Percentiles rank a stretch among this genome's conserved stretches.
phyloP scores from a whole-genome alignment of 179 eudicot genomes.

The Vitellaria paradoxa region DNA sequence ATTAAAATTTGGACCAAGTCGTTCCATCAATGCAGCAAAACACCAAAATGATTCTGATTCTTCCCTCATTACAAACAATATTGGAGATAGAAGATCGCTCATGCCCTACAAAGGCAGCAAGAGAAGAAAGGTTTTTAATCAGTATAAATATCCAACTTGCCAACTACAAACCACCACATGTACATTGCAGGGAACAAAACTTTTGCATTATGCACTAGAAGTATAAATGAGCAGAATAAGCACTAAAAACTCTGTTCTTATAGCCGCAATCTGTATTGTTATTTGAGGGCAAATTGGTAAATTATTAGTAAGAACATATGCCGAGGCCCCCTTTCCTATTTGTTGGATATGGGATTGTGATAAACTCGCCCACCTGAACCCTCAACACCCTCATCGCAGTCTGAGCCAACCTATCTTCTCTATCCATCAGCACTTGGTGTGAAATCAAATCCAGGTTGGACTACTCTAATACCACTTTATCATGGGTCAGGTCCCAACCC shows the following conservation, averaged over 20 bases:
- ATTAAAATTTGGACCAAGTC: slow-evolving; percentile 96
- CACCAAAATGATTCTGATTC: slow-evolving; percentile 98
- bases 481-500: too few species aligned
- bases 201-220: background rate
- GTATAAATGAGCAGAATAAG: background rate
- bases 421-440: too few species aligned
- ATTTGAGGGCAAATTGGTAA: slow-evolving; percentile 6
- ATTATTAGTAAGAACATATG: background rate
- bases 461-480: too few species aligned
- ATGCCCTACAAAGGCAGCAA: slow-evolving; percentile 60
- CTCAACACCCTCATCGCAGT: too few species aligned
- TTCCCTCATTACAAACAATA: slow-evolving; percentile 81
- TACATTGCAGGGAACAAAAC: background rate
- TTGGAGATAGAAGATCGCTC: slow-evolving; percentile 93
- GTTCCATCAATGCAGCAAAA: slow-evolving; percentile 90
- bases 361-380: too few species aligned
- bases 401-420: too few species aligned
- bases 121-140: background rate
- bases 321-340: too few species aligned
- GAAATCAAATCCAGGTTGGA: too few species aligned
- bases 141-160: background rate
- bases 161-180: background rate
- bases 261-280: background rate
- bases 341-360: too few species aligned
- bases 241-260: too few species aligned